Percentiles rank a stretch among this genome's conserved stretches.
Conservation (phyloP, 108 stramenopile genomes). For the Nannochloropsis gaditana region DNA sequence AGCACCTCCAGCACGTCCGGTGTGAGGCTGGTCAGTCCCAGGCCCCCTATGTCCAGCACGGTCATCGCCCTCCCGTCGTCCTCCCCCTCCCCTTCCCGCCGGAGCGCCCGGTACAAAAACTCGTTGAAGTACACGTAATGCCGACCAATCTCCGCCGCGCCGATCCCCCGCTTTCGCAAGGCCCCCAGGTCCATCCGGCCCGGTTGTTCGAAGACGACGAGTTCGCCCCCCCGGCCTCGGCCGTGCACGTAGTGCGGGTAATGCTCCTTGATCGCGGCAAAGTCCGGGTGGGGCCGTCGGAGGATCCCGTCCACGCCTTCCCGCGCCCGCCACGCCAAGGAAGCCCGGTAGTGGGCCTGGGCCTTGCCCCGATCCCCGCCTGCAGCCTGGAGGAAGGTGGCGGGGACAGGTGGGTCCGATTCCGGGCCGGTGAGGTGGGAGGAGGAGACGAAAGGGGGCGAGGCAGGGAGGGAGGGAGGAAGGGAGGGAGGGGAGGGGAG, state of each 20-base stretch:
- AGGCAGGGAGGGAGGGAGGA: not conserved
- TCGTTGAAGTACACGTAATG: constrained; percentile 42
- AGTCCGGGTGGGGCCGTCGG: constrained; percentile 30
- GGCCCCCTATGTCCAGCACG: constrained; percentile 40
- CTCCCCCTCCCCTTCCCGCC: not conserved
- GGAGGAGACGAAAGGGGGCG: not conserved
- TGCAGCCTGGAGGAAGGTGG: not conserved
- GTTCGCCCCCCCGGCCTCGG: constrained; percentile 31
- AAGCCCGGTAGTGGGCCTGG: not conserved
- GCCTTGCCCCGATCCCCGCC: not conserved
- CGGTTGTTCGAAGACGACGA: constrained; percentile 38
- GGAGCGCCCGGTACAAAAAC: constrained; percentile 28
- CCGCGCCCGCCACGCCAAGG: constrained; percentile 18
- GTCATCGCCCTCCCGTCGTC: constrained; percentile 32
- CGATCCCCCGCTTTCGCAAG: constrained; percentile 27
- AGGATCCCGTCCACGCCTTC: constrained; percentile 29
- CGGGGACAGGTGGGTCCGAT: not conserved
- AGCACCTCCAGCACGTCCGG: constrained; percentile 25
- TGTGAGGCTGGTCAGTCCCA: constrained; percentile 27
- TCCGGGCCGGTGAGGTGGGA: not conserved
- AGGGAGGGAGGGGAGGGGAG: not conserved
- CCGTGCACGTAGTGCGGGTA: constrained; percentile 49
- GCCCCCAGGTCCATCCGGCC: constrained; percentile 37
- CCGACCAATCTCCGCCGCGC: constrained; percentile 34
- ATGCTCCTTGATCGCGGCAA: constrained; percentile 38